Conservation (phyloP, 805 yeast species). For the Lachancea meyersii region DNA sequence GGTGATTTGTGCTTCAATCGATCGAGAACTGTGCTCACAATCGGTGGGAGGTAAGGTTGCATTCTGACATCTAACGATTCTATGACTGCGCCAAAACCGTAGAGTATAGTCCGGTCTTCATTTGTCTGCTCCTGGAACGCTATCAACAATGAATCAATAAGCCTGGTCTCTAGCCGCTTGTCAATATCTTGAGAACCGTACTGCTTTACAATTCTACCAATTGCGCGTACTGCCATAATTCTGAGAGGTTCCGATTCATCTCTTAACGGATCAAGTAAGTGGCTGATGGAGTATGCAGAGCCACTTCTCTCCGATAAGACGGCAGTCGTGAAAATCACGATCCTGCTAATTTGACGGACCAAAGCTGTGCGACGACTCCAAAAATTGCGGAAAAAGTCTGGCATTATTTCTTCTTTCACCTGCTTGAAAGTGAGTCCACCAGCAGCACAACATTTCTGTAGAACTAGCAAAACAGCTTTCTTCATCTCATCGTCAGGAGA, state of each 20-base stretch:
- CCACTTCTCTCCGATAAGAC: constrained; percentile 65
- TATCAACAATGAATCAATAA: constrained; percentile 73
- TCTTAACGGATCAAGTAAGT: constrained; percentile 52
- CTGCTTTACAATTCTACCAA: constrained; percentile 46
- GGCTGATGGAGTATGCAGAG: constrained; percentile 50
- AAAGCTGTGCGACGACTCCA: constrained; percentile 82
- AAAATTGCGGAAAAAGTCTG: constrained; percentile 60
- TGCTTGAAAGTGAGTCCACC: constrained; percentile 49
- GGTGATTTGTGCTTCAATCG: constrained; percentile 66
- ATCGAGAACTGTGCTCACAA: constrained; percentile 65
- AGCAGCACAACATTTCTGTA: constrained; percentile 59
- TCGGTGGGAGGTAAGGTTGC: constrained; percentile 65
- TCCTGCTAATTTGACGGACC: constrained; percentile 48
- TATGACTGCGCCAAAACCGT: constrained; percentile 59
- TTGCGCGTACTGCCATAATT: constrained; percentile 68
- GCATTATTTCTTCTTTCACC: constrained; percentile 46
- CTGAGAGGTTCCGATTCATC: constrained; percentile 81
- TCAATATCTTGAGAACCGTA: constrained; percentile 56
- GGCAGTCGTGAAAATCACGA: constrained; percentile 68
- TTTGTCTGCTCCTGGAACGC: constrained; percentile 75
- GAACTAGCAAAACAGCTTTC: constrained; percentile 59
- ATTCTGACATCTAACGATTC: constrained; percentile 56
- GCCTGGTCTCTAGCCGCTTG: constrained; percentile 52
- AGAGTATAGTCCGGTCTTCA: constrained; percentile 50
- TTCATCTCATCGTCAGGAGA: constrained; percentile 89